Conservation (phyloP, 768 basidiomycete species). For the Serendipita sp. region DNA sequence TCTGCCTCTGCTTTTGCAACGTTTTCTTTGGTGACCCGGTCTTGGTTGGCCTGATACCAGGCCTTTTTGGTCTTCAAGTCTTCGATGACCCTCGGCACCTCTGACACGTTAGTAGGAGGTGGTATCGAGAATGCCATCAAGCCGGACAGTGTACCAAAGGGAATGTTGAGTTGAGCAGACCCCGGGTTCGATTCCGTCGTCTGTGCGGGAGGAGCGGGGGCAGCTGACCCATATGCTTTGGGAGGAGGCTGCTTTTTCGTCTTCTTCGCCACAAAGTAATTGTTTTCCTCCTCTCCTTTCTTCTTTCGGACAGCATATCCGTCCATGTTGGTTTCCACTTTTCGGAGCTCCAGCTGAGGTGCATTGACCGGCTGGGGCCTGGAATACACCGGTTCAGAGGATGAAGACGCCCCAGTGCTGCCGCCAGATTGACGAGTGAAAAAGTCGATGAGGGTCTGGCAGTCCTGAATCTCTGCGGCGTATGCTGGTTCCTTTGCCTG, state of each 20-base stretch:
- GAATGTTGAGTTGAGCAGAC: slow-evolving; percentile 45
- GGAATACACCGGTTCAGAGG: slow-evolving; percentile 27
- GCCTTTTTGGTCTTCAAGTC: slow-evolving; percentile 87
- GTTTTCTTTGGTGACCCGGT: slow-evolving; percentile 59
- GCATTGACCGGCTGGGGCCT: slow-evolving; percentile 23
- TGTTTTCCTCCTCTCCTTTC: slow-evolving; percentile 73
- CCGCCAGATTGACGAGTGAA: slow-evolving; percentile 42
- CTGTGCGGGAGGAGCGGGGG: slow-evolving; percentile 17
- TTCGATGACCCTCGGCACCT: slow-evolving; percentile 70
- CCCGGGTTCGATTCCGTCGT: slow-evolving; percentile 17
- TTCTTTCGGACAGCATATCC: slow-evolving; percentile 73
- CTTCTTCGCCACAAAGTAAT: slow-evolving; percentile 54
- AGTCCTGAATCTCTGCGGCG: slow-evolving; percentile 89
- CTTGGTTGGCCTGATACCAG: slow-evolving; percentile 90
- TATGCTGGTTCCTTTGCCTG: slow-evolving; percentile 83
- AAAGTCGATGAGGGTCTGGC: slow-evolving; percentile 77
- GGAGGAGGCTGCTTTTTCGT: slow-evolving; percentile 25
- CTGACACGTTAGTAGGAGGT: slow-evolving; percentile 58
- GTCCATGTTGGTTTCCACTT: slow-evolving; percentile 54
- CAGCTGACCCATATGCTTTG: slow-evolving; percentile 9
- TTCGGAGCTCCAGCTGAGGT: slow-evolving; percentile 66
- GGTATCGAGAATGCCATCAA: slow-evolving; percentile 79
- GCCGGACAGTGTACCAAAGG: slow-evolving; percentile 73
- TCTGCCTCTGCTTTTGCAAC: slow-evolving; percentile 64
- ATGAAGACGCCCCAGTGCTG: slow-evolving; percentile 12